These are phyloP conservation scores for Claviceps purpurea DNA, from an alignment of 2,329 filamentous ascomycete genomes.

Conservation along the genomic window DNA sequence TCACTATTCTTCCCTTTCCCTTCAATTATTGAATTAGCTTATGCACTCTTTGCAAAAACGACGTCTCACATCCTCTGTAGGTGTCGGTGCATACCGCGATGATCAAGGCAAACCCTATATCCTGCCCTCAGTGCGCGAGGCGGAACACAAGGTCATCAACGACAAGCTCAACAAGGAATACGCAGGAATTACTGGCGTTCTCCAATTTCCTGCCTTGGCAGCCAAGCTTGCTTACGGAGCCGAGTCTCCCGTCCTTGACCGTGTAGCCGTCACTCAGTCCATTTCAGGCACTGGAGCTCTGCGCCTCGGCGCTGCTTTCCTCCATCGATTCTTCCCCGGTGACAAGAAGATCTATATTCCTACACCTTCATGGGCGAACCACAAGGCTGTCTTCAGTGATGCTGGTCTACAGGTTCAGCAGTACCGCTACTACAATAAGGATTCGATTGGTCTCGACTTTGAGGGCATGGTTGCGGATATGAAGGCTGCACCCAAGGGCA, in stretches of 20 bases:
- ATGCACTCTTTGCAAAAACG: constrained; percentile 8
- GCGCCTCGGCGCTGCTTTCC: constrained; percentile 86
- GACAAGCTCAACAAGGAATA: constrained; percentile 89
- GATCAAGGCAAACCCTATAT: constrained; percentile 97
- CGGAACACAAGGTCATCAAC: constrained; percentile 75
- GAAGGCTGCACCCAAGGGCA: constrained; percentile 73
- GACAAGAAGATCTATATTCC: constrained; percentile 96
- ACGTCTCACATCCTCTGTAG: constrained; percentile 25
- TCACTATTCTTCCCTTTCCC: neutral
- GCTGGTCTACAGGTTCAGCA: constrained; percentile 81
- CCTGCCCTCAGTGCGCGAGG: constrained; percentile 79
- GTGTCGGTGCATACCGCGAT: constrained; percentile 96
- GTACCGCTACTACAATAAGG: constrained; percentile 98
- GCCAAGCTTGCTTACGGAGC: constrained; percentile 81
- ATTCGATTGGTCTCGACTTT: constrained; percentile 96
- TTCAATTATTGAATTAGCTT: too few relatives aligned
- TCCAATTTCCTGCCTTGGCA: constrained; percentile 85
- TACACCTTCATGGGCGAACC: constrained; percentile 94
- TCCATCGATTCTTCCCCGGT: constrained; percentile 79
- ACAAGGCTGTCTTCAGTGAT: constrained; percentile 91
- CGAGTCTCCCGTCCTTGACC: constrained; percentile 62
- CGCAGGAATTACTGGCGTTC: constrained; percentile 90
- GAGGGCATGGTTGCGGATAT: constrained; percentile 85
- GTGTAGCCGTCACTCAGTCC: constrained; percentile 87
- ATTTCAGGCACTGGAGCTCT: constrained; percentile 96